Conservation (phyloP, 2,329 filamentous ascomycete genomes). For the Emericellopsis atlantica region DNA sequence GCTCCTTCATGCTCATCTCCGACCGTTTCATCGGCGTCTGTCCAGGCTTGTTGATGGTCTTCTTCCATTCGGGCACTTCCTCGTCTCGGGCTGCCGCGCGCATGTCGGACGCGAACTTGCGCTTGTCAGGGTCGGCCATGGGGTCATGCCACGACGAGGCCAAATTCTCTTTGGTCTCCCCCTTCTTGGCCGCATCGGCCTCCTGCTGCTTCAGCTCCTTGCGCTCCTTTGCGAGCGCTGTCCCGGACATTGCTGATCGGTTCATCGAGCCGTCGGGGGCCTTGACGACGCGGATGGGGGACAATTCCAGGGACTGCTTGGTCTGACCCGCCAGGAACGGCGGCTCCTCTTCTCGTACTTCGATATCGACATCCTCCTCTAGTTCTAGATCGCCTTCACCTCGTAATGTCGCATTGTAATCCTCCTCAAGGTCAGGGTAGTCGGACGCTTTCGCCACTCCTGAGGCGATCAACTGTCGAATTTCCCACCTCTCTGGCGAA, state of each 20-base stretch:
- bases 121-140: constrained; percentile 75
- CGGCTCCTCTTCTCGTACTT: constrained; percentile 90
- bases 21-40: constrained; percentile 77
- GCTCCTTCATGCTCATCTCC: constrained; percentile 85
- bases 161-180: constrained; percentile 71
- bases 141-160: constrained; percentile 93
- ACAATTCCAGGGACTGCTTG: constrained; percentile 88
- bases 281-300: constrained; percentile 92
- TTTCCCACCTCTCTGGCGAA: constrained; percentile 94
- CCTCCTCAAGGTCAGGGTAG: constrained; percentile 88
- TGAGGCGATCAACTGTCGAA: constrained; percentile 89
- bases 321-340: constrained; percentile 94
- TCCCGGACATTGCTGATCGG: constrained; percentile 87
- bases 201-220: constrained; percentile 84
- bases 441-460: constrained; percentile 87
- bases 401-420: constrained; percentile 77
- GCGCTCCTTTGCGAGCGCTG: constrained; percentile 76
- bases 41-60: constrained; percentile 66
- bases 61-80: constrained; percentile 85
- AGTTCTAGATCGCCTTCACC: constrained; percentile 83
- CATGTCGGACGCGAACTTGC: constrained; percentile 81
- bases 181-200: constrained; percentile 59
- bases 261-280: constrained; percentile 98
- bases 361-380: constrained; percentile 94
- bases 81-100: constrained; percentile 47